Evolutionary conservation across 164 flowering plant species (phyloP).

Genomic region (Tetrastigma voinierianum): DNA sequence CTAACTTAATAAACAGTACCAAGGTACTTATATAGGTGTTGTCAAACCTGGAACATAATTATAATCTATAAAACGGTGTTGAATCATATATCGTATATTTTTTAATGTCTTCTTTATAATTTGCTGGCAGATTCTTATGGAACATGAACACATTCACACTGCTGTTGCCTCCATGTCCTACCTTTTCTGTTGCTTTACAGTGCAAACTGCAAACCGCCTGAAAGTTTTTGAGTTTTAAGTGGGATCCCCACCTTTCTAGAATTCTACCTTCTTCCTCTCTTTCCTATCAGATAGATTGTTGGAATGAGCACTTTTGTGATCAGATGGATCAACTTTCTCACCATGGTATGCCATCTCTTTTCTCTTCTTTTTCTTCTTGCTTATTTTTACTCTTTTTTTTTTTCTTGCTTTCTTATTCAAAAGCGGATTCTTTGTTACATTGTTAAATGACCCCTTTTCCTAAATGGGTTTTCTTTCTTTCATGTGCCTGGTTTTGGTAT

Average conservation of each 20-base stretch:
- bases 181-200: too few relatives aligned
- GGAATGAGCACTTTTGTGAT: constrained; percentile 87
- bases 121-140: too few relatives aligned
- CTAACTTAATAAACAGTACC: too few relatives aligned
- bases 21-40: too few relatives aligned
- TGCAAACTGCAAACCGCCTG: too few relatives aligned
- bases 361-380: constrained; percentile 1
- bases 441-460: background rate
- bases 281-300: constrained; percentile 48
- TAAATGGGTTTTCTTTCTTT: background rate
- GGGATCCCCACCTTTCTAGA: too few relatives aligned
- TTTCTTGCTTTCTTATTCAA: background rate
- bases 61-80: too few relatives aligned
- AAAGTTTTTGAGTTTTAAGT: too few relatives aligned
- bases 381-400: background rate
- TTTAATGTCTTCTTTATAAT: too few relatives aligned
- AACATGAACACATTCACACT: too few relatives aligned
- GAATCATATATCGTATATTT: too few relatives aligned
- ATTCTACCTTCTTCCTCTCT: background rate
- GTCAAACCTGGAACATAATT: too few relatives aligned
- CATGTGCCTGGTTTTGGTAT: background rate
- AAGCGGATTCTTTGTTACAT: background rate
- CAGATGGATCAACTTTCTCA: constrained; percentile 91
- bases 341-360: constrained; percentile 51
- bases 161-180: background rate